Percentiles rank a stretch among this genome's conserved stretches.
phyloP scores from a whole-genome alignment of 148 eudicot species.

The Selenicereus undatus region DNA sequence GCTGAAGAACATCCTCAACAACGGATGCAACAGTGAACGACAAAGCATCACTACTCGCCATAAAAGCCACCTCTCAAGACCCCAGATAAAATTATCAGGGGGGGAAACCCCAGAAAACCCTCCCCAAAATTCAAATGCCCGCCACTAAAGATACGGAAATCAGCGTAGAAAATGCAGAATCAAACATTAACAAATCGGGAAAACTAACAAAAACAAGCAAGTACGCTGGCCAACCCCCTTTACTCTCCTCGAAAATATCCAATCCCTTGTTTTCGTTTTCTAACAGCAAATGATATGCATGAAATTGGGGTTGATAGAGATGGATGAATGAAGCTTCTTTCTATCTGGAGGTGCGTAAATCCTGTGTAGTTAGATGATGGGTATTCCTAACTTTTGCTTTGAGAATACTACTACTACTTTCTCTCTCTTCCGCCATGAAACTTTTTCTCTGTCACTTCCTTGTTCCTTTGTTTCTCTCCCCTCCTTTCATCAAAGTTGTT shows the following conservation, averaged over 20 bases:
- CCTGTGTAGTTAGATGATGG: conserved; percentile 19
- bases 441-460: conserved; percentile 8
- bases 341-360: conserved; percentile 17
- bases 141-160: neutral
- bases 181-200: conserved; percentile 21
- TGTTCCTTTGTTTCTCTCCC: neutral
- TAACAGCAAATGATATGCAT: neutral
- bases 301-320: neutral
- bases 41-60: conserved; percentile 50
- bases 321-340: neutral
- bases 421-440: conserved; percentile 13
- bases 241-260: neutral
- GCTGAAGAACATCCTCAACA: conserved; percentile 84
- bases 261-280: neutral
- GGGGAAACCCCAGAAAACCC: neutral
- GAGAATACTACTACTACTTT: conserved; percentile 25
- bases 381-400: conserved; percentile 22
- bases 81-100: neutral
- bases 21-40: conserved; percentile 67
- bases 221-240: conserved; percentile 7
- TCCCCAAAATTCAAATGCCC: conserved; percentile 11
- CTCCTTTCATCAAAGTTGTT: conserved; percentile 23
- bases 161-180: conserved; percentile 13
- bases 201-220: conserved; percentile 13
- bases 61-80: conserved; percentile 1